Base-by-base conservation (phyloP, 805 yeast species). In the Yarrowia porcina region DNA sequence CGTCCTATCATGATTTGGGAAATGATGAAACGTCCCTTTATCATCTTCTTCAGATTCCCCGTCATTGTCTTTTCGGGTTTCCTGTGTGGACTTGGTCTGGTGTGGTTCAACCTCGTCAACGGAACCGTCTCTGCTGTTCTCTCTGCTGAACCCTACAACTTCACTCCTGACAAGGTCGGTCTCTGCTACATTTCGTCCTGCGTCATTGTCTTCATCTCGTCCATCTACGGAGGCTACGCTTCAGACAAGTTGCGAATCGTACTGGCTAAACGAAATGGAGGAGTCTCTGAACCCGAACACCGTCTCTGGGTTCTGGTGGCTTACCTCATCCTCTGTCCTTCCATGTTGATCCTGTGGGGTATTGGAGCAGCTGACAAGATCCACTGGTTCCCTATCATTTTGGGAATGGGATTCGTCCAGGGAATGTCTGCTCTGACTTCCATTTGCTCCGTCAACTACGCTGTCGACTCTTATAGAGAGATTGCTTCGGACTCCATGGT, bases 331-430 rank as follows among this genome's bases (percentile, higher is more conserved):
- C 64, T 81, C 4, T 82, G 82, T 4, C 79, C 80, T 4, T 73
- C 76, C 0, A 77, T 82, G 3, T 69, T 79, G 30, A 75, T 81
- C 62, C 75, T 82, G 6, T 82, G 82, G 79, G 85, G 85, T 59
- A 78, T 81, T 47, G 84, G 83, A 27, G 82, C 83, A 0, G 75
- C 77, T 44, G 75, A 79, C 56, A 77, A 73, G 13, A 70, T 76
- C 8, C 80, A 80, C 57, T 82, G 85, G 84, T 72, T 80, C 64
- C 77, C 80, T 15, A 69, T 77, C n/a, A 76, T 78, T 38, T 70
- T 74, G 61, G 83, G 82, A 3, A 72, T 80, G 67, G 85, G 84
- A 5, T 67, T 79, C 17, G 70, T 80, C 61, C 80, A 27, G 27
- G 36, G 36, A 82, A 83, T 10, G 70, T 77, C 38, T 76, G 81